A percentile compares a stretch with the other conserved stretches of the same genome.
Evolutionary conservation across 257 asterid species (phyloP).

Genomic region (Solanum appendiculatum): DNA sequence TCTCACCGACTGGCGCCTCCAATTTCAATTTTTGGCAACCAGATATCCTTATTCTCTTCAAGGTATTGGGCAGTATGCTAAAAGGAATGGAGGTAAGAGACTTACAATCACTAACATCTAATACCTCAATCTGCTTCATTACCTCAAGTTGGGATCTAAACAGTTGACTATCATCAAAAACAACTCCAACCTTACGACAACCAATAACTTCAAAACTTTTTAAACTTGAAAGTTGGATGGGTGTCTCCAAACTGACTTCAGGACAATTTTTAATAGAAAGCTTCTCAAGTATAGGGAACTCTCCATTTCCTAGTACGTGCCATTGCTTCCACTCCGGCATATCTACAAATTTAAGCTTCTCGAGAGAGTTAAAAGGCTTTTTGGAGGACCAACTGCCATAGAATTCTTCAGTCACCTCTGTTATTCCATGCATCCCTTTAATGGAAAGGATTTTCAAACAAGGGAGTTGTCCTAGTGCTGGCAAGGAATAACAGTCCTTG

Average conservation of each 20-base stretch:
- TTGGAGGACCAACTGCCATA: background rate
- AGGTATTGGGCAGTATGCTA: background rate
- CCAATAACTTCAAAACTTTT: too few relatives aligned
- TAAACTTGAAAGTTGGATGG: too few relatives aligned
- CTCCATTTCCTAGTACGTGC: too few relatives aligned
- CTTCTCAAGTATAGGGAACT: too few relatives aligned
- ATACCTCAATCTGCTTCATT: background rate
- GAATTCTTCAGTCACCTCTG: background rate
- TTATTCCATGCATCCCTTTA: background rate
- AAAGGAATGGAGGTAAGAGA: background rate
- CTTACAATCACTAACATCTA: background rate
- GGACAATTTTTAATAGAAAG: fast-evolving
- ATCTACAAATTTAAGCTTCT: background rate
- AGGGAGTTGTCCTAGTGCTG: too few relatives aligned
- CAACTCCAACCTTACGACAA: too few relatives aligned
- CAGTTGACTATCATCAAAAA: too few relatives aligned
- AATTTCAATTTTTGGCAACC: background rate
- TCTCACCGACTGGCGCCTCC: background rate
- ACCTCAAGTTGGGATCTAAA: too few relatives aligned
- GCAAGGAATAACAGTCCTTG: too few relatives aligned
- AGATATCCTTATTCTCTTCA: background rate
- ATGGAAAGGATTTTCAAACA: too few relatives aligned
- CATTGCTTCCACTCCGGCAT: background rate
- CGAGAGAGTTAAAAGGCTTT: background rate
- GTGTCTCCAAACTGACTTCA: too few relatives aligned